These are phyloP conservation scores for Leishmania guyanensis DNA, from an alignment of 208 protist species.

Conservation along the genomic window DNA sequence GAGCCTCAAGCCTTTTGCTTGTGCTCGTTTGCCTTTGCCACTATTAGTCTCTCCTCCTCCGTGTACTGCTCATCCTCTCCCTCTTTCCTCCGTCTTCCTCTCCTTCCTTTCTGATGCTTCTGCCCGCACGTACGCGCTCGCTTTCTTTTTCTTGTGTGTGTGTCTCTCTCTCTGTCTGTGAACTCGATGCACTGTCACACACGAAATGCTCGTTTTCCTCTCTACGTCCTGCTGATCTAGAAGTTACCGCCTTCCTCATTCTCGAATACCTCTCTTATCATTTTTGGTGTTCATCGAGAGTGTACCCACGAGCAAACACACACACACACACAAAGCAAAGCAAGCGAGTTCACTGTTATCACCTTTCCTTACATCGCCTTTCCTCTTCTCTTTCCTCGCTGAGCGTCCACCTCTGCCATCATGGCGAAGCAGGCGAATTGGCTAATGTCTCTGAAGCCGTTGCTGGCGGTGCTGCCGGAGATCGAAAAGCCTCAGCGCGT, in stretches of 20 bases:
- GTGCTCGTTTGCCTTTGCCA: background rate
- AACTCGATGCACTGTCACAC: background rate
- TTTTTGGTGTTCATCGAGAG: background rate
- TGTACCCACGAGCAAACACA: background rate
- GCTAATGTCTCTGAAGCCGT: constrained; percentile 94
- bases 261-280: background rate
- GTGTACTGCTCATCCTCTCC: background rate
- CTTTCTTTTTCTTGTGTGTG: background rate
- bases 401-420: background rate
- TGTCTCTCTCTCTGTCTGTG: background rate
- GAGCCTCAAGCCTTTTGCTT: background rate
- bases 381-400: background rate
- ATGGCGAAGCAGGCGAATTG: constrained; percentile 42
- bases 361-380: background rate
- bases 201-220: background rate
- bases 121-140: background rate
- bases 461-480: constrained; percentile 96
- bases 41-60: background rate
- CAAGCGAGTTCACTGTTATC: background rate
- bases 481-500: constrained; percentile 89
- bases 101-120: background rate
- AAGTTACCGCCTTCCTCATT: background rate
- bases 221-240: background rate
- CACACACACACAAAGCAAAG: background rate
- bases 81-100: background rate